Base-by-base conservation (phyloP, 176 grass and related monocot species). In the Hordeum marinum region DNA sequence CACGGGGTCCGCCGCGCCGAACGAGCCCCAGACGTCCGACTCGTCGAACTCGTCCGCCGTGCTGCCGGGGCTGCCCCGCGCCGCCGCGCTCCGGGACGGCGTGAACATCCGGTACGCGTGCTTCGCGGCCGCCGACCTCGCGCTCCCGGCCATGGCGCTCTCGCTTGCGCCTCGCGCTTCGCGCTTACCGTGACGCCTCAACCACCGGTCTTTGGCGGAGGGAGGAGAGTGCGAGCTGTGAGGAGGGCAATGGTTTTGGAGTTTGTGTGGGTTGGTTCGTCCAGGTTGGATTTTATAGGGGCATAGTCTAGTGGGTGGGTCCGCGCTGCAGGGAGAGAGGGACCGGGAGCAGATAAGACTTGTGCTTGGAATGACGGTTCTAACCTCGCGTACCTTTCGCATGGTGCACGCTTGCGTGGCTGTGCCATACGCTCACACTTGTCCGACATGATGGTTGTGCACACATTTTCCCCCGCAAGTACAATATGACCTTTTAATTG, bases 31-130 rank as follows among this genome's bases (percentile, higher is more conserved):
- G 21, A 97, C 87, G 46, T 97, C 94, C 2, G 86, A 92, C 92
- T 97, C 94, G 72, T 92, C 90, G 82, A 97, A 92, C 90, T 94
- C 92, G 68, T 97, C 94, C 41, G 50, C 8, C 8, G 74, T 66
- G 1, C 50, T 60, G 78, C 89, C 68, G 2, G 83, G 71, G 71
- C 70, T 84, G 17, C 82, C 63, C 66, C 80, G 72, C 24, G 67
- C 31, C 32, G 84, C 46, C 7, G 70, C 70, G 73, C 86, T 80
- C 31, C 87, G 24, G 72, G 83, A 75, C 63, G 96, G 83, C 72
- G 78, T 29, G 89, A 98, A 90, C 54, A 95, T 46, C 72, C 91
- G 87, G 85, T 95, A 87, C 59, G 91, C 84, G 85, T 94, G 89
- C 85, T 88, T 91, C 80, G 87, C 50, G 23, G 85, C 68, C 20